Conservation (phyloP, 768 basidiomycete species). For the Rickenella mellea region DNA sequence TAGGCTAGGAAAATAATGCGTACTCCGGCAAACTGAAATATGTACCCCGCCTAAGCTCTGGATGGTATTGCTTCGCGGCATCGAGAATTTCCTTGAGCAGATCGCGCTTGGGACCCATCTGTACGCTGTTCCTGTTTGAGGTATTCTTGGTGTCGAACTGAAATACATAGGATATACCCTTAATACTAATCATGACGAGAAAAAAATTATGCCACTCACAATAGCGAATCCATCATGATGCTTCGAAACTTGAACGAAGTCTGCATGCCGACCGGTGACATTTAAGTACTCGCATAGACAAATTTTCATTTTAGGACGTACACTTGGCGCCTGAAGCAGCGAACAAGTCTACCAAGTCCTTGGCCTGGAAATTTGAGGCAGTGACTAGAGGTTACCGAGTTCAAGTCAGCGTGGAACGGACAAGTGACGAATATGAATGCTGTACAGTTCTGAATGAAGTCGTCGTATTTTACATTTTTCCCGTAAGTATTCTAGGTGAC, state of each 20-base stretch:
- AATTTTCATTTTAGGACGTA: no score
- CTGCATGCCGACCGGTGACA: background rate
- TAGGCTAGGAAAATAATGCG: background rate
- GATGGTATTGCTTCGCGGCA: constrained; percentile 39
- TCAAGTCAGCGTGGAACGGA: no score
- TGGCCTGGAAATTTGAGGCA: no score
- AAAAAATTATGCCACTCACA: constrained; percentile 1
- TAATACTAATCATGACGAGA: no score
- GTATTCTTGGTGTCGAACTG: constrained; percentile 44
- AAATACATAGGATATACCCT: no score
- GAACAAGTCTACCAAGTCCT: no score
- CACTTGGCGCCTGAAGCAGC: no score
- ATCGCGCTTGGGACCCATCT: constrained; percentile 42
- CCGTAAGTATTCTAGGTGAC: no score
- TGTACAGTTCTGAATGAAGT: constrained; percentile 47
- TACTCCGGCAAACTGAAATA: constrained; percentile 51
- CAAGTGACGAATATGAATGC: constrained; percentile 43
- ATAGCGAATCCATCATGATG: constrained; percentile 54
- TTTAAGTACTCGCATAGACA: background rate
- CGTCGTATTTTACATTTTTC: constrained; percentile 46
- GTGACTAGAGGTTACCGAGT: no score
- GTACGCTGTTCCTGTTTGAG: constrained; percentile 37
- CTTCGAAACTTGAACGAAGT: constrained; percentile 33
- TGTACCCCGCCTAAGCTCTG: constrained; percentile 43
- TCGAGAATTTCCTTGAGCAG: constrained; percentile 40